Conservation (phyloP, 2,329 filamentous ascomycete species). For the Capronia coronata region DNA sequence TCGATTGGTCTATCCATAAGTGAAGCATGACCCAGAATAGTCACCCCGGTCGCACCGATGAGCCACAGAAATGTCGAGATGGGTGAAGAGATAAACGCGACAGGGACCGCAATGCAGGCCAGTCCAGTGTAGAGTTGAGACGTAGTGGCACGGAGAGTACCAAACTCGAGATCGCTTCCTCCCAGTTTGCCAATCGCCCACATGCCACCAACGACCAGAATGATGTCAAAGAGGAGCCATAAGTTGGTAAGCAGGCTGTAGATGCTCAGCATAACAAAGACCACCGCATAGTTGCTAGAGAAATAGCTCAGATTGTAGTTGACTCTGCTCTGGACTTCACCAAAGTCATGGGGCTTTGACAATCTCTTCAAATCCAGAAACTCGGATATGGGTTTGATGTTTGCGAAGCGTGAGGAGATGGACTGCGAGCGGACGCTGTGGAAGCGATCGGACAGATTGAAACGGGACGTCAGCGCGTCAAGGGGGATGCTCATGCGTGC, state of each 20-base stretch:
- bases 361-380: conserved; percentile 95
- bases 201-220: conserved; percentile 75
- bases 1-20: conserved; percentile 99
- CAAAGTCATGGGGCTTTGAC: conserved; percentile 88
- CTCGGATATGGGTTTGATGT: conserved; percentile 82
- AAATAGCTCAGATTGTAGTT: conserved; percentile 98
- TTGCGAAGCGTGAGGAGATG: conserved; percentile 76
- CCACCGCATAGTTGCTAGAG: conserved; percentile 93
- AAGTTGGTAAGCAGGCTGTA: conserved; percentile 69
- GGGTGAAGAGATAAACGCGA: conserved; percentile 78
- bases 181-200: conserved; percentile 86
- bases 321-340: conserved; percentile 80
- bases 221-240: conserved; percentile 4
- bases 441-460: conserved; percentile 82
- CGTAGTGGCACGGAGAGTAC: conserved; percentile 71
- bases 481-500: conserved; percentile 86
- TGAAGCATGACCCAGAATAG: conserved; percentile 87
- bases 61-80: conserved; percentile 86
- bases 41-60: conserved; percentile 88
- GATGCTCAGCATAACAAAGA: conserved; percentile 92
- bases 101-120: conserved; percentile 72
- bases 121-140: conserved; percentile 92
- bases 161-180: conserved; percentile 81
- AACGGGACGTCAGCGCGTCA: conserved; percentile 80
- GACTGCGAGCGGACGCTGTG: conserved; percentile 73